These are phyloP conservation scores for Podaxis mareebaensis DNA, from an alignment of 768 basidiomycete species.

Conservation along the genomic window DNA sequence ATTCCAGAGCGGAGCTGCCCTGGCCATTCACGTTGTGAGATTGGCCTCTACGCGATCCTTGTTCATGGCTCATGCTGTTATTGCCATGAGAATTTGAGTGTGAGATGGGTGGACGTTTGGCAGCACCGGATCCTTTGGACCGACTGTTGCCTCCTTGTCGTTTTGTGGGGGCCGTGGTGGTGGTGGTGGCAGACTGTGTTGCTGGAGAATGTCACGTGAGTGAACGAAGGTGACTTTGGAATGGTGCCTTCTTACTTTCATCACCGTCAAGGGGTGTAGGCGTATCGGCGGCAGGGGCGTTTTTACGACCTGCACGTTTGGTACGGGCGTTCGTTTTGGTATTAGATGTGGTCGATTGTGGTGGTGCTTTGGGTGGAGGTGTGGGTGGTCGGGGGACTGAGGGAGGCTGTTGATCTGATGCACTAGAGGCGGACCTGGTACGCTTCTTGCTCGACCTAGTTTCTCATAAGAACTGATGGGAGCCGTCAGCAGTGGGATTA, in stretches of 20 bases:
- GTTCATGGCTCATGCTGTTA: constrained; percentile 36
- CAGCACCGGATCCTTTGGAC: constrained; percentile 40
- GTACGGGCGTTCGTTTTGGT: constrained; percentile 36
- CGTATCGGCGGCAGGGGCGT: constrained; percentile 32
- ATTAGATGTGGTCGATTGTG: constrained; percentile 30
- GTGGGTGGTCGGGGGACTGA: constrained; percentile 34
- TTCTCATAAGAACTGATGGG: constrained; percentile 33
- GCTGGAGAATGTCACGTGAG: constrained; percentile 14
- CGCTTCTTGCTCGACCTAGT: constrained; percentile 56
- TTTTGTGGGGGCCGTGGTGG: constrained; percentile 26
- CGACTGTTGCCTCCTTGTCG: constrained; percentile 37
- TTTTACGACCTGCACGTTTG: constrained; percentile 48
- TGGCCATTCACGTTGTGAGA: constrained; percentile 36
- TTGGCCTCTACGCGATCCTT: constrained; percentile 51
- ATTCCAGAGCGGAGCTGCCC: constrained; percentile 39
- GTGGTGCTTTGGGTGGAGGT: constrained; percentile 27
- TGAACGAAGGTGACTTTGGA: constrained; percentile 9
- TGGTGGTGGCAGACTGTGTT: constrained; percentile 22
- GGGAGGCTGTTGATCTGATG: constrained; percentile 56
- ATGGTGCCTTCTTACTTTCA: constrained; percentile 50
- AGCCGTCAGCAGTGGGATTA: constrained; percentile 5
- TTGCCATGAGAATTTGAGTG: constrained; percentile 30
- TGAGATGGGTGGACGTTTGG: constrained; percentile 38
- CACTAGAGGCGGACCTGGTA: constrained; percentile 72
- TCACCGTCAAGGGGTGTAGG: constrained; percentile 50